Evolutionary conservation across 345 rosid species (phyloP).

Genomic region (Acer yangbiense): DNA sequence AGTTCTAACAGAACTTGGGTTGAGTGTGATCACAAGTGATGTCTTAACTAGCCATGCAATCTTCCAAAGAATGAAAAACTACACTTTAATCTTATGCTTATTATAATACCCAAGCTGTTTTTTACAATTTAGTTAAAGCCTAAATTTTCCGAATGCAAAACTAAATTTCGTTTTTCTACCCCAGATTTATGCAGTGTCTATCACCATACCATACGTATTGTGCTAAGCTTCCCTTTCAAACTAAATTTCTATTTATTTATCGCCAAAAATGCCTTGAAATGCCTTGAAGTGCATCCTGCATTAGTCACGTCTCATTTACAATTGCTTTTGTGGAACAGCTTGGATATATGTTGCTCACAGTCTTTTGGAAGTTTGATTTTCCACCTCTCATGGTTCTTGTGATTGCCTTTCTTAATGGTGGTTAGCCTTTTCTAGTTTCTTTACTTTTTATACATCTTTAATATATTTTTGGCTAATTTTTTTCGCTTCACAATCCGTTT

Average conservation of each 20-base stretch:
- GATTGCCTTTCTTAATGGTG: constrained; percentile 65
- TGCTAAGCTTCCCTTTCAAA: constrained; percentile 40
- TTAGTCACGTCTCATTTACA: background rate
- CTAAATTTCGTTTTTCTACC: constrained; percentile 9
- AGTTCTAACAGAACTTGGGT: constrained; percentile 63
- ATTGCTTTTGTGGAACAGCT: constrained; percentile 39
- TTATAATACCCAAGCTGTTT: background rate
- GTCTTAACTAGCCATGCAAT: constrained; percentile 65
- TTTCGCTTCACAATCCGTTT: background rate
- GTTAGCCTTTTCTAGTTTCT: constrained; percentile 29
- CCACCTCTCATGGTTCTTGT: constrained; percentile 77
- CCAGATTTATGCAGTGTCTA: constrained; percentile 71
- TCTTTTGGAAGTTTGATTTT: constrained; percentile 65
- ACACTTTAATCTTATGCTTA: constrained; percentile 38
- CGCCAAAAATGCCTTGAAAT: background rate
- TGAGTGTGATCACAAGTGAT: constrained; percentile 64
- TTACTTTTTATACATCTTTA: background rate
- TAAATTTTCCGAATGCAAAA: background rate
- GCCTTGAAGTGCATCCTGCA: background rate
- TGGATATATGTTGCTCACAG: constrained; percentile 53
- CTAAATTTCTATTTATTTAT: constrained; percentile 5
- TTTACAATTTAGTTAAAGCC: background rate
- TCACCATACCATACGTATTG: constrained; percentile 53
- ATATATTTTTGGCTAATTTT: background rate
- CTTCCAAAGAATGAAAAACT: constrained; percentile 69